phyloP scores from a whole-genome alignment of 352 stramenopile genomes.

The Phytophthora rubi region DNA sequence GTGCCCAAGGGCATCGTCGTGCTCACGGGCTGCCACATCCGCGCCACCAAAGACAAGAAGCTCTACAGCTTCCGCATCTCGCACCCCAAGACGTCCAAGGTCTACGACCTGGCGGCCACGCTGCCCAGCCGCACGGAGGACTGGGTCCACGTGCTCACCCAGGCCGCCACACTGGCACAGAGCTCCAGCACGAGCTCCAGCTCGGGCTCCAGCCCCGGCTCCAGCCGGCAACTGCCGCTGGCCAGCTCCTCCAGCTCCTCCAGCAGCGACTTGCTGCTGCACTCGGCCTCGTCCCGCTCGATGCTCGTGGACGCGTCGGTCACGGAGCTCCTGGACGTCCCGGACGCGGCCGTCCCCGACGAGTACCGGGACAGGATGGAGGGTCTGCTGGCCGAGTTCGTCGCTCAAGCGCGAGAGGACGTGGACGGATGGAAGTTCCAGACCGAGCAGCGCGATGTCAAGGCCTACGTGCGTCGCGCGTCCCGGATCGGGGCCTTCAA shows the following conservation, averaged over 20 bases:
- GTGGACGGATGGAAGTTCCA: slow-evolving; percentile 69
- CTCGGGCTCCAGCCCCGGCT: slow-evolving; percentile 14
- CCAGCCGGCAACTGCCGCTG: neutral
- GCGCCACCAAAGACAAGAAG: slow-evolving; percentile 65
- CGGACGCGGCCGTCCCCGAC: slow-evolving; percentile 41
- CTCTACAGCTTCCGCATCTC: slow-evolving; percentile 81
- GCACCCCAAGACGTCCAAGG: slow-evolving; percentile 70
- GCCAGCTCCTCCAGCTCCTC: slow-evolving; percentile 27
- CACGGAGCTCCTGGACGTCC: slow-evolving; percentile 39
- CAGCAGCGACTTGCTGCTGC: slow-evolving; percentile 31
- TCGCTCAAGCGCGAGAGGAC: slow-evolving; percentile 55
- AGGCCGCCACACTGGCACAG: slow-evolving; percentile 43
- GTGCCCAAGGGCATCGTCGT: slow-evolving; percentile 67
- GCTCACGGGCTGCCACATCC: slow-evolving; percentile 65
- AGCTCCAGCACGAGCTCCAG: slow-evolving; percentile 17
- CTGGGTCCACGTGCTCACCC: slow-evolving; percentile 60
- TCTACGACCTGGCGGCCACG: slow-evolving; percentile 71
- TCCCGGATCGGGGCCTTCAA: slow-evolving; percentile 61
- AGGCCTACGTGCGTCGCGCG: slow-evolving; percentile 56
- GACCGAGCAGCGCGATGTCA: slow-evolving; percentile 59
- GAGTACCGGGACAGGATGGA: slow-evolving; percentile 56
- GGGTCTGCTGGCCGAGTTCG: slow-evolving; percentile 65
- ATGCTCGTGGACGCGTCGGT: slow-evolving; percentile 35
- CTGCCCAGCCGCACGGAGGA: slow-evolving; percentile 58
- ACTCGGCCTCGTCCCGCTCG: slow-evolving; percentile 37